Percentiles rank a stretch among this genome's conserved stretches.
Evolutionary conservation across 129 eudicot species (phyloP).

Genomic region (Oenanthe sinensis): DNA sequence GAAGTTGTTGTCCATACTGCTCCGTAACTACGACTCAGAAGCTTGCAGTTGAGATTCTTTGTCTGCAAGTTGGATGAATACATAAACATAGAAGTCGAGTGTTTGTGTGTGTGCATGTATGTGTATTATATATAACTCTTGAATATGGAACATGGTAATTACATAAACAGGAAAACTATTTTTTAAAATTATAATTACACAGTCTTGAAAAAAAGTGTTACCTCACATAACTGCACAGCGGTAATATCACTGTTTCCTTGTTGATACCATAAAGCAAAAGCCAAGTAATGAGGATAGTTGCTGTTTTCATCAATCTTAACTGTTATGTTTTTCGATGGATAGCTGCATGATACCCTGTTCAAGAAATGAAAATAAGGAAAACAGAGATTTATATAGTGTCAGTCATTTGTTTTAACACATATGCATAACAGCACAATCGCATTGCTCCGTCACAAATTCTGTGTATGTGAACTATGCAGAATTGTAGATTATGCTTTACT

Average conservation of each 20-base stretch:
- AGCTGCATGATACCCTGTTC: slow-evolving; percentile 71
- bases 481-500: not conserved
- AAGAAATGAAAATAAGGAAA: not conserved
- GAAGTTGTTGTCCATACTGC: slow-evolving; percentile 72
- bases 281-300: slow-evolving; percentile 69
- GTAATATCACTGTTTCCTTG: slow-evolving; percentile 73
- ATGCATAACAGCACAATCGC: not conserved
- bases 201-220: slow-evolving; percentile 6
- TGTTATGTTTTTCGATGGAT: slow-evolving; percentile 59
- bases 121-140: not conserved
- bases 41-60: slow-evolving; percentile 48
- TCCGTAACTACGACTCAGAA: slow-evolving; percentile 66
- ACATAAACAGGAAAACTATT: not conserved
- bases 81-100: not conserved
- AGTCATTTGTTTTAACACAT: not conserved
- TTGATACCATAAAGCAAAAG: slow-evolving; percentile 79
- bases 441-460: not conserved
- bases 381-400: not conserved
- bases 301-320: slow-evolving; percentile 75
- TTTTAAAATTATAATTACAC: not conserved
- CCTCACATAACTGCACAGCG: slow-evolving; percentile 87
- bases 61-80: slow-evolving; percentile 37
- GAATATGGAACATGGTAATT: not conserved
- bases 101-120: too few relatives aligned
- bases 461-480: not conserved